Conservation (phyloP, 2,329 filamentous ascomycete species). For the Xylaria sp. region DNA sequence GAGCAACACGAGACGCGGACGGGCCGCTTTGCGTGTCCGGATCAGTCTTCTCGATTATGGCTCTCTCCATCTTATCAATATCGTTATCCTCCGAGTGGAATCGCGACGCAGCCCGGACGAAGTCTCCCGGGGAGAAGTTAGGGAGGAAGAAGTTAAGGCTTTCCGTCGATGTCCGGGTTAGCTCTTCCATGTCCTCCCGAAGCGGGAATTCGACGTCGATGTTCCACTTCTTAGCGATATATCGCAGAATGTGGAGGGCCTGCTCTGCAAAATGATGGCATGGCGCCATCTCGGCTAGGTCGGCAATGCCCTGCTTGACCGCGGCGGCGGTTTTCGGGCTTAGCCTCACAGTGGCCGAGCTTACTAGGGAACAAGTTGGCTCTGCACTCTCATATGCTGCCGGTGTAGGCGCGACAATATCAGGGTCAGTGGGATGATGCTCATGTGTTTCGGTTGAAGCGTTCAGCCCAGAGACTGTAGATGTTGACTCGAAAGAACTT, state of each 20-base stretch:
- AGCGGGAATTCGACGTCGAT: constrained; percentile 45
- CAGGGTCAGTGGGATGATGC: constrained; percentile 11
- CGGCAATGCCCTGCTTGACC: constrained; percentile 50
- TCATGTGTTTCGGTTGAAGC: constrained; percentile 23
- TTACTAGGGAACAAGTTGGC: constrained; percentile 14
- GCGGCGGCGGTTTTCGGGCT: constrained; percentile 40
- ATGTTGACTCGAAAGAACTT: constrained; percentile 24
- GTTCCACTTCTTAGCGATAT: constrained; percentile 54
- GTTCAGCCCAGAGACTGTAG: constrained; percentile 21
- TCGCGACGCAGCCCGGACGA: constrained; percentile 29
- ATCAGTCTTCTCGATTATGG: constrained; percentile 12
- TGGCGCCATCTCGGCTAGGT: constrained; percentile 56
- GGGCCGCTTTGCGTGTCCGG: not conserved
- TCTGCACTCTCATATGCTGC: not conserved
- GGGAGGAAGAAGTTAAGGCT: constrained; percentile 56
- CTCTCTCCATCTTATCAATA: constrained; percentile 25
- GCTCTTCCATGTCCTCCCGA: constrained; percentile 34
- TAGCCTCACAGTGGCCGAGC: constrained; percentile 27
- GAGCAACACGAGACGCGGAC: not conserved
- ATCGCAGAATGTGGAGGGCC: constrained; percentile 54
- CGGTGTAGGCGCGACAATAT: not conserved
- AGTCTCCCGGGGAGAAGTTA: constrained; percentile 44
- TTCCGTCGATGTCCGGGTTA: constrained; percentile 43
- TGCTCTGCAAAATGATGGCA: constrained; percentile 58
- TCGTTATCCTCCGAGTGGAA: constrained; percentile 10